Base-by-base conservation (phyloP, 306 rosid species). In the Lathyrus aphaca region DNA sequence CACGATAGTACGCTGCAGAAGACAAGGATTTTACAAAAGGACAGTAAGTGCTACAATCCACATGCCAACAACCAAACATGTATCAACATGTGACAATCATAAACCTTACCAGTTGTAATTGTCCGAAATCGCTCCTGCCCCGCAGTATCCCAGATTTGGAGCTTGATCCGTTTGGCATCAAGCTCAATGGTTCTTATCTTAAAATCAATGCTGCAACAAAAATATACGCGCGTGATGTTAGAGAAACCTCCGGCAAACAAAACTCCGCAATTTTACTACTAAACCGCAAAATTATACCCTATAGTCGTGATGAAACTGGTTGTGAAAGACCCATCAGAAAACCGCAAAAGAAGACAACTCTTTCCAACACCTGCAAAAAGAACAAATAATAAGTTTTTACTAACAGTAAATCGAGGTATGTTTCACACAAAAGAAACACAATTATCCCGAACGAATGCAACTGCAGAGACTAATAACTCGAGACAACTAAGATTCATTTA, bases 91-190 rank as follows among this genome's bases (percentile, higher is more conserved):
- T 17, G 66, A 64, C 16, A 23, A 63, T 71, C 6, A 78, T 48
- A 61, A 86, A 73, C 53, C 19, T 37, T 74, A 90, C 98, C 98
- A 4, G 98, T 93, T 19, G 98, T 93, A 78, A 93, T 93, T 59
- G 98, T 93, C n/a, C 98, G 91, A 71, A 93, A 93, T 69, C 98
- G 86, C 81, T 93, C 98, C 72, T 93, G 98, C 42, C 98, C 98
- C 71, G 98, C 98, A 10, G 98, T 93, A 71, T 93, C 98, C 98
- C 98, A 93, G 59, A 93, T 93, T 83, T 93, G 98, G 56, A 93
- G 96, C 82, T 93, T 93, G 81, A 93, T 85, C 75, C 98, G 85
- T 74, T 93, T 93, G 48, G 86, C 90, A 88, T 93, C 98, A 77
- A 90, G 98, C 77, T 93, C 98, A 69, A 93, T 93, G 81, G 96